Percentiles rank a stretch among this genome's conserved stretches.
Evolutionary conservation across 2,329 filamentous ascomycete species (phyloP).

Genomic region (Stenocarpella maydis): DNA sequence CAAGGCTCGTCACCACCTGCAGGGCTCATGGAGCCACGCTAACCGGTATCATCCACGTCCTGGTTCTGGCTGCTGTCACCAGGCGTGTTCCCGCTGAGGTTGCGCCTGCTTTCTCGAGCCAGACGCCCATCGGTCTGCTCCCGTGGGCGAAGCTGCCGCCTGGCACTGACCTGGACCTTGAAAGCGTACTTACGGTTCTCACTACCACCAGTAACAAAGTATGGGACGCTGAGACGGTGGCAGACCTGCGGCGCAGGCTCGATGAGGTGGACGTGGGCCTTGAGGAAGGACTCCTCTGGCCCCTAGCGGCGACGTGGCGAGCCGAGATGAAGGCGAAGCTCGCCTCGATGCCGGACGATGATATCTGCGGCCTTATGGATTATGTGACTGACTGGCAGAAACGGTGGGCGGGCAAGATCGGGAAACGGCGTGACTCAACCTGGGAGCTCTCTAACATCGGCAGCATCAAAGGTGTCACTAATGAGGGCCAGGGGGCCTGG

Average conservation of each 20-base stretch:
- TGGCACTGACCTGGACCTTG: constrained; percentile 41
- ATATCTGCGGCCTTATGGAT: constrained; percentile 51
- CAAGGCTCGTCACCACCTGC: constrained; percentile 49
- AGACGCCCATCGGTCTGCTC: constrained; percentile 56
- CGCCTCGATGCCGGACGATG: constrained; percentile 50
- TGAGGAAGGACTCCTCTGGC: constrained; percentile 51
- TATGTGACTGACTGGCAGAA: constrained; percentile 54
- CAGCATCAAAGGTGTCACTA: constrained; percentile 41
- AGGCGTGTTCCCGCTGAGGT: constrained; percentile 45
- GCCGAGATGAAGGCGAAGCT: constrained; percentile 46
- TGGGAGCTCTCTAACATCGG: constrained; percentile 66
- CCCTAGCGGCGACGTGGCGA: constrained; percentile 47
- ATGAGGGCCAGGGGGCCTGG: constrained; percentile 41
- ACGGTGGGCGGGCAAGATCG: constrained; percentile 53
- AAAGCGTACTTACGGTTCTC: constrained; percentile 49
- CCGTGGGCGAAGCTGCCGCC: constrained; percentile 44
- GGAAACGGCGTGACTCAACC: constrained; percentile 50
- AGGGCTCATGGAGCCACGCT: constrained; percentile 53
- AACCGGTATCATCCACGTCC: constrained; percentile 57
- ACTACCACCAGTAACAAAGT: constrained; percentile 48
- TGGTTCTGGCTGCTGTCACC: constrained; percentile 53
- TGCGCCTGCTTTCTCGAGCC: constrained; percentile 47
- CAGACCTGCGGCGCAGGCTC: constrained; percentile 38
- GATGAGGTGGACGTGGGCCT: constrained; percentile 32
- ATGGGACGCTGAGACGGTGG: constrained; percentile 41